Evolutionary conservation across 768 basidiomycete species (phyloP).

Genomic region (Clavaria fumosa): DNA sequence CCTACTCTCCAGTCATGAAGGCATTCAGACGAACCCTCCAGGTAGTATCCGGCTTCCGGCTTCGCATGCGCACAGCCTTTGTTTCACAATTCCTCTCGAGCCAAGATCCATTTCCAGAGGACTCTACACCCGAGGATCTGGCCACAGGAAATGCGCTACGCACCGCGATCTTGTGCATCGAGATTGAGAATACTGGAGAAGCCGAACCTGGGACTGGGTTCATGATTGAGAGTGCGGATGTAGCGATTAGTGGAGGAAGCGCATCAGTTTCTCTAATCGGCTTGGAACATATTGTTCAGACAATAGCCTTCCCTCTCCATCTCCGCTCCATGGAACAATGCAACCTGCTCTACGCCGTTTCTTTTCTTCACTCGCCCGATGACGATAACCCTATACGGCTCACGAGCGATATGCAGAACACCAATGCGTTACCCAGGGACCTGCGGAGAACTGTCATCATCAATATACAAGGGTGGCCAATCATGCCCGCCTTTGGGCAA

Average conservation of each 20-base stretch:
- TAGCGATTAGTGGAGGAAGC: constrained; percentile 55
- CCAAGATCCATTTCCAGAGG: constrained; percentile 33
- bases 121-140: constrained; percentile 37
- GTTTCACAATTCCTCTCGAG: constrained; percentile 60
- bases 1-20: constrained; percentile 63
- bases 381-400: constrained; percentile 32
- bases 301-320: constrained; percentile 46
- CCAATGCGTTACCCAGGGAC: constrained; percentile 23
- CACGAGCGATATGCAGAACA: constrained; percentile 12
- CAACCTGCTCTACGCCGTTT: constrained; percentile 83
- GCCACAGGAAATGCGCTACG: constrained; percentile 67
- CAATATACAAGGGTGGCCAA: constrained; percentile 63
- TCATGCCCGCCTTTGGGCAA: constrained; percentile 16
- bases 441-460: constrained; percentile 70
- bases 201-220: constrained; percentile 47
- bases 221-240: constrained; percentile 58
- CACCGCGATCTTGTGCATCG: constrained; percentile 81
- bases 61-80: constrained; percentile 90
- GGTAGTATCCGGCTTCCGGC: constrained; percentile 70
- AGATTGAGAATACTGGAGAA: constrained; percentile 73
- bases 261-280: constrained; percentile 34
- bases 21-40: constrained; percentile 69
- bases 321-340: constrained; percentile 68
- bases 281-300: constrained; percentile 40
- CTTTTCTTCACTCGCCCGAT: constrained; percentile 53